A percentile compares a stretch with the other conserved stretches of the same genome.
phyloP scores from a whole-genome alignment of 176 grass and related monocot genomes.

The Rhynchospora tenuis region DNA sequence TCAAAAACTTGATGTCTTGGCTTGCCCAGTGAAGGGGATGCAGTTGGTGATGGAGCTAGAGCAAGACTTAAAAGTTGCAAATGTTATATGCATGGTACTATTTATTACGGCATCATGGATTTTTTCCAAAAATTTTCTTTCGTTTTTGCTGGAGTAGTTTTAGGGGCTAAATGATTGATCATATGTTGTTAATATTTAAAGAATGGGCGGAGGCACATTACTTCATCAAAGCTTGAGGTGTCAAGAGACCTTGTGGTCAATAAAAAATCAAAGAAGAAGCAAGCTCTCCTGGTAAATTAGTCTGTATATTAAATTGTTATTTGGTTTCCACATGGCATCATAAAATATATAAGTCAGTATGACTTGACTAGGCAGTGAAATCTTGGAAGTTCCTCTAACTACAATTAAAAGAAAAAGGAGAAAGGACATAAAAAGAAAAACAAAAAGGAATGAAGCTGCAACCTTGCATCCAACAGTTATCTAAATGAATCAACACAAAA shows the following conservation, averaged over 20 bases:
- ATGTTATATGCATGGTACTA: conserved; percentile 87
- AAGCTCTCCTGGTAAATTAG: conserved; percentile 74
- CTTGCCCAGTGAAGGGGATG: conserved; percentile 98
- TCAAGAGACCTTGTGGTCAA: conserved; percentile 98
- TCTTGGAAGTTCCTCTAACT: not conserved
- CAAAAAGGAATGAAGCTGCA: not conserved
- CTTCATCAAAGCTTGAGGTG: conserved; percentile 82
- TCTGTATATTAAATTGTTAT: not conserved
- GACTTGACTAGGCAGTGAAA: not conserved
- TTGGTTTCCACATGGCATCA: not conserved
- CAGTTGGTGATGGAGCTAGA: conserved; percentile 97
- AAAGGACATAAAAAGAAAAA: not conserved
- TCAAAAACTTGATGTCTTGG: conserved; percentile 15
- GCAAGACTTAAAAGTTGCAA: conserved; percentile 92
- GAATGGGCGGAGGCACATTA: conserved; percentile 82
- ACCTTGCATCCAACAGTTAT: not conserved
- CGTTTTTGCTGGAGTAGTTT: not conserved
- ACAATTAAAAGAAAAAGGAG: not conserved
- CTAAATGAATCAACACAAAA: not conserved
- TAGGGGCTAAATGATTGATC: conserved; percentile 16
- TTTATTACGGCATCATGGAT: conserved; percentile 21
- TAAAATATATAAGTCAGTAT: not conserved
- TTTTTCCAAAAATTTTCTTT: conserved; percentile 20
- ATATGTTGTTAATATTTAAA: conserved; percentile 40
- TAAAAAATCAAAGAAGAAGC: conserved; percentile 96